Evolutionary conservation across 1,284 basidiomycete species (phyloP).

Genomic region (Chalciporus piperatoides): DNA sequence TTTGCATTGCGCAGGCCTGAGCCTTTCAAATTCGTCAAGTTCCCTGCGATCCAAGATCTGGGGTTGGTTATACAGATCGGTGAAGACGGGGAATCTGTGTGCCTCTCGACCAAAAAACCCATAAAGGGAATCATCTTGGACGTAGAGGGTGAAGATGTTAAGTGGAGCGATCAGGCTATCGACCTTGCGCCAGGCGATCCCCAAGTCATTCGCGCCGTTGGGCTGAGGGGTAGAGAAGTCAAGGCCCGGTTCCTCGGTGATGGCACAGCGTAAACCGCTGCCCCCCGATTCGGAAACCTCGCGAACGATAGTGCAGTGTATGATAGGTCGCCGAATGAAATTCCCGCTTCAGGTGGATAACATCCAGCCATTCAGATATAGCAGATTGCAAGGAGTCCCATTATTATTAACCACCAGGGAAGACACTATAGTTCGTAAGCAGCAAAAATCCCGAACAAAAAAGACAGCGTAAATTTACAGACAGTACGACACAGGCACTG

Average conservation of each 20-base stretch:
- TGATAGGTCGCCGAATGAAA: background rate
- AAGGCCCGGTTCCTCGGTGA: conserved; percentile 72
- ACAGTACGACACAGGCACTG: conserved; percentile 22
- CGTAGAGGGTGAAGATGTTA: conserved; percentile 65
- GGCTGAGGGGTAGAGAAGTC: conserved; percentile 63
- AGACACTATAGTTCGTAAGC: conserved; percentile 32
- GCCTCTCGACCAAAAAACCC: conserved; percentile 60
- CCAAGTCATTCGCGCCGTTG: conserved; percentile 61
- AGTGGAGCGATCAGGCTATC: conserved; percentile 84
- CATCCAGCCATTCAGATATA: background rate
- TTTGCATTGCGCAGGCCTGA: conserved; percentile 60
- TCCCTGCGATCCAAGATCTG: conserved; percentile 59
- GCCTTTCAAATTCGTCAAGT: conserved; percentile 86
- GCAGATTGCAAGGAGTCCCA: background rate
- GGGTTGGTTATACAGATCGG: conserved; percentile 52
- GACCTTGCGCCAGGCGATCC: conserved; percentile 83
- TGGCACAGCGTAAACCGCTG: conserved; percentile 50
- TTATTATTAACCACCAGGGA: conserved; percentile 40
- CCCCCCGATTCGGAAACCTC: background rate
- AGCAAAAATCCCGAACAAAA: conserved; percentile 27
- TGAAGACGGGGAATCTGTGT: conserved; percentile 60
- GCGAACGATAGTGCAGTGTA: conserved; percentile 4
- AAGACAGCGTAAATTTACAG: conserved; percentile 31
- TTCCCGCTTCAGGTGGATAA: background rate
- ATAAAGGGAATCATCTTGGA: conserved; percentile 85